These are phyloP conservation scores for Sugiyamaella japonica DNA, from an alignment of 1,139 yeast genomes.

Conservation along the genomic window DNA sequence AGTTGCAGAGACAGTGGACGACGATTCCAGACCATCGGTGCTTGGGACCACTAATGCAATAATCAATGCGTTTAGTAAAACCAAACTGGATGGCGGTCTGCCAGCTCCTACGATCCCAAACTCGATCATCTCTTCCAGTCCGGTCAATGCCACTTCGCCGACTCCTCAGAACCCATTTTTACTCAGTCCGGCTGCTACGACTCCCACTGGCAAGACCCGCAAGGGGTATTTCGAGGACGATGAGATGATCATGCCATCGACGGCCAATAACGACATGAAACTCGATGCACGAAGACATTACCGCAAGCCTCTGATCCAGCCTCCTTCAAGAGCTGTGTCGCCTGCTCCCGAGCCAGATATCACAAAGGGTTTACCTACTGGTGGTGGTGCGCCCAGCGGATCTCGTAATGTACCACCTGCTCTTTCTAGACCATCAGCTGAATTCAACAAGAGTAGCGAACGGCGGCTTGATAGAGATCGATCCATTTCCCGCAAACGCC, in stretches of 20 bases:
- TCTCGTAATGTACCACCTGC: not conserved
- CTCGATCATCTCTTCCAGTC: not conserved
- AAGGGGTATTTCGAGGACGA: slow-evolving; percentile 15
- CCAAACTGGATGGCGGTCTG: not conserved
- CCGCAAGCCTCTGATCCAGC: slow-evolving; percentile 19
- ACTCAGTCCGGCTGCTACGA: not conserved
- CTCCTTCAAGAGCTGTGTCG: slow-evolving; percentile 30
- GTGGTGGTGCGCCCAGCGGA: not conserved
- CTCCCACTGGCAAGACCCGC: slow-evolving; percentile 5
- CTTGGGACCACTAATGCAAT: not conserved
- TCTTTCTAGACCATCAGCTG: slow-evolving; percentile 5
- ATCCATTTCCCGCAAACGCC: slow-evolving; percentile 18
- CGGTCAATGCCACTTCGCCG: not conserved
- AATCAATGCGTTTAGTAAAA: not conserved
- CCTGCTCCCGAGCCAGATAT: slow-evolving; percentile 26
- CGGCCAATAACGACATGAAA: not conserved
- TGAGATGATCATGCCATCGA: slow-evolving; percentile 10
- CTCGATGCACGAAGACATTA: slow-evolving; percentile 11
- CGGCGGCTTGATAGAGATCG: not conserved
- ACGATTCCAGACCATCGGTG: not conserved
- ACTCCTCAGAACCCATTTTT: slow-evolving; percentile 2
- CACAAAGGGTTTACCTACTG: not conserved
- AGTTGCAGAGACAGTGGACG: not conserved
- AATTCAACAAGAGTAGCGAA: not conserved
- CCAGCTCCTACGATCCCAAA: not conserved